Base-by-base conservation (phyloP, 345 rosid species). In the Lenwebbia sp. region DNA sequence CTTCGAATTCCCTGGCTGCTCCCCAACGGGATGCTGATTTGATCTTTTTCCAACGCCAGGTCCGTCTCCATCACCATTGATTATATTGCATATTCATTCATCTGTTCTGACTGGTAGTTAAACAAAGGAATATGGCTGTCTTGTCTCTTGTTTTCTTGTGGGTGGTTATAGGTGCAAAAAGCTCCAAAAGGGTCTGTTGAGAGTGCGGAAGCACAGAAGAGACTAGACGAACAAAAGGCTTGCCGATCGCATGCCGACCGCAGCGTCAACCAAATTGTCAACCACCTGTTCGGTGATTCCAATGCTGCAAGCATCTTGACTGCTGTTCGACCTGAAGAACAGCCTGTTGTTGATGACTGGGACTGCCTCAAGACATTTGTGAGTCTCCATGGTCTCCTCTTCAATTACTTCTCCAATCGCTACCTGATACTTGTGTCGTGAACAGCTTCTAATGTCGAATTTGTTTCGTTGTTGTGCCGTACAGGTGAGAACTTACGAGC, bases 301-400 rank as follows among this genome's bases (percentile, higher is more conserved):
- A 85, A 82, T 23, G 47, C 19, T 50, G 51, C 86, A 22, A 33
- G 52, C 8, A 6, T 88, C 55, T 33, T 89, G 54, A 81, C 83
- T 10, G 56, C 11, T 19, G 85, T 88, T 41, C 86, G 89, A 82
- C 87, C 92, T 4, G 81, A 86, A 2, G 89, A 89, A 5, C 86
- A 86, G 7, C 91, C 92, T 56, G 87, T 92, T 52, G 94, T 90
- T 3, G 91, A 91, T 51, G 91, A 92, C 33, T 91, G 94, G 94
- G 88, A 91, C 84, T 90, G 94, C 90, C 86, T 91, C 51, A 92
- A 91, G 82, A 54, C 58, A 60, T 84, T 90, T 37, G 94, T 89
- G 78, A 85, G 83, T 85, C 53, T 51, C 74, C 22, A 22, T 56
- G 23, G 70, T 37, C 47, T 54, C 56, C 28, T 10, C 30, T 26